These are phyloP conservation scores for Venturia aucupariae DNA, from an alignment of 2,329 filamentous ascomycete species.

Conservation along the genomic window DNA sequence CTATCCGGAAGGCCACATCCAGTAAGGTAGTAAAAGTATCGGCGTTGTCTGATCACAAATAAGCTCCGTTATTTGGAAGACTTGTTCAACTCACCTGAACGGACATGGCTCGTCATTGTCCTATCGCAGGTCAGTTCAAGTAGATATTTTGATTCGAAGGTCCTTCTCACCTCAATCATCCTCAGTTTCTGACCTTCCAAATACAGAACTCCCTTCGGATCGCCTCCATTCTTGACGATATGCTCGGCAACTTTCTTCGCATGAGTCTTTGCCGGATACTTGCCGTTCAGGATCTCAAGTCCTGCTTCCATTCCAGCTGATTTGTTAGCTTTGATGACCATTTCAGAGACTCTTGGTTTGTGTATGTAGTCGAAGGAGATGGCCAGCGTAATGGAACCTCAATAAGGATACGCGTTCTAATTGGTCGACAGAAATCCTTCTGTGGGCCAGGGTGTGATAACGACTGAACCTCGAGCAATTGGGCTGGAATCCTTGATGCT, in stretches of 20 bases:
- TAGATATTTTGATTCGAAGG: not conserved
- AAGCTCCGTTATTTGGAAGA: not conserved
- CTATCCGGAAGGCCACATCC: constrained; percentile 76
- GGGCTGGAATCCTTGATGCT: too few species aligned
- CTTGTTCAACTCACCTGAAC: constrained; percentile 55
- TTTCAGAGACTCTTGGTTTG: not conserved
- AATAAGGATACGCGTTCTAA: not conserved
- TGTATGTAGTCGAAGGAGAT: not conserved
- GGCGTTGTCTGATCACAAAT: constrained; percentile 56
- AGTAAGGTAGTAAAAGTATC: constrained; percentile 90
- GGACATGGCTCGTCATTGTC: constrained; percentile 78
- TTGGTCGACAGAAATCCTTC: not conserved
- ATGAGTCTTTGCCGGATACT: constrained; percentile 79
- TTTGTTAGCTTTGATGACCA: constrained; percentile 5
- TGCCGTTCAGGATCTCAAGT: constrained; percentile 38
- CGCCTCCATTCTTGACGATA: constrained; percentile 57
- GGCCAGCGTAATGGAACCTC: not conserved
- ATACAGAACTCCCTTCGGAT: constrained; percentile 67
- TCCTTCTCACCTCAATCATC: constrained; percentile 53
- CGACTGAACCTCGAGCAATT: too few species aligned
- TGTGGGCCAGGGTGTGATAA: not conserved
- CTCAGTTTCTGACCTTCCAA: constrained; percentile 75
- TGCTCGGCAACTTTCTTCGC: constrained; percentile 73
- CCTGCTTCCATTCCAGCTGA: constrained; percentile 6
- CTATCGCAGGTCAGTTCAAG: constrained; percentile 19